phyloP scores from a whole-genome alignment of 116 monocot species.

The Posidonia oceanica region DNA sequence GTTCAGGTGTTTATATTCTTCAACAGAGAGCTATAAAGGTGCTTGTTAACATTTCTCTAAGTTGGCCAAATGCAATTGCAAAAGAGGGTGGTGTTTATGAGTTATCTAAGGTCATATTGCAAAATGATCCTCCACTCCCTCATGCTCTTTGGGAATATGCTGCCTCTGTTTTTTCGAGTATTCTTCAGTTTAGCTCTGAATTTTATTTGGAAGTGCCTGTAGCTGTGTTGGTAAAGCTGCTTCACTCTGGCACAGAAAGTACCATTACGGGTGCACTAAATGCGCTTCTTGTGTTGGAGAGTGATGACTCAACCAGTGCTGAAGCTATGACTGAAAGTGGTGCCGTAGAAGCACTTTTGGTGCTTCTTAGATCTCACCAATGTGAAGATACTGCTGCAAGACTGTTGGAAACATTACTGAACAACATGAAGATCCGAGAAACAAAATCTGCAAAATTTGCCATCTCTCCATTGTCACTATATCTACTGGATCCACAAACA shows the following conservation, averaged over 20 bases:
- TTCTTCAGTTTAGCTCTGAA: slow-evolving; percentile 93
- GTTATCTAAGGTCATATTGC: slow-evolving; percentile 85
- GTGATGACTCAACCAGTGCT: slow-evolving; percentile 94
- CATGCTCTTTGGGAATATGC: slow-evolving; percentile 95
- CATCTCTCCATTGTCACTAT: slow-evolving; percentile 76
- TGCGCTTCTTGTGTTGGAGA: slow-evolving; percentile 93
- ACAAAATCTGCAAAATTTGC: slow-evolving; percentile 78
- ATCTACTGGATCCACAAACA: slow-evolving; percentile 95
- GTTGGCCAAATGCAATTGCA: slow-evolving; percentile 94
- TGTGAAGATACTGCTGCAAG: slow-evolving; percentile 93
- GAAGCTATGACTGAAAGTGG: slow-evolving; percentile 98
- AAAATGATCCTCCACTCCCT: slow-evolving; percentile 82
- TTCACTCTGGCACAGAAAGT: slow-evolving; percentile 75
- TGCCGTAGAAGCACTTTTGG: slow-evolving; percentile 82
- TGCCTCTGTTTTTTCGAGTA: slow-evolving; percentile 70
- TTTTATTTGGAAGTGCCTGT: slow-evolving; percentile 96
- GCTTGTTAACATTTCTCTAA: slow-evolving; percentile 57
- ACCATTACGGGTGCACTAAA: slow-evolving; percentile 87
- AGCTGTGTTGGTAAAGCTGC: slow-evolving; percentile 82
- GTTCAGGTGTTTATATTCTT: slow-evolving; percentile 61
- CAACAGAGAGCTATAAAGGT: slow-evolving; percentile 92
- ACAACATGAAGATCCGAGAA: slow-evolving; percentile 91
- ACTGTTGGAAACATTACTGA: slow-evolving; percentile 81
- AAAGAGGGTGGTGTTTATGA: slow-evolving; percentile 96
- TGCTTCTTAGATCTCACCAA: slow-evolving; percentile 73